phyloP scores from a whole-genome alignment of 495 filamentous ascomycete species.

The Xylaria telfairii region DNA sequence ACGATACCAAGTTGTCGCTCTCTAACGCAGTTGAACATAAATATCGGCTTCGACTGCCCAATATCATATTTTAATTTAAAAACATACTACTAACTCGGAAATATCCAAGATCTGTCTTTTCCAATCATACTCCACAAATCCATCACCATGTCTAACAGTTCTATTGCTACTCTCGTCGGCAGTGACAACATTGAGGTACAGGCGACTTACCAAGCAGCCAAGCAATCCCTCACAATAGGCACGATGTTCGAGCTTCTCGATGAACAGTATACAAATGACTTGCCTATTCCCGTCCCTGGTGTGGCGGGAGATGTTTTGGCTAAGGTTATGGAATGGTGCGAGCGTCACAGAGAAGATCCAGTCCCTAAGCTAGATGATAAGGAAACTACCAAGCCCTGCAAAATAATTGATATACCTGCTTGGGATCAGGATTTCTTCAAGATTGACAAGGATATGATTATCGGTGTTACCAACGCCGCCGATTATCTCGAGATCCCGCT shows the following conservation, averaged over 20 bases:
- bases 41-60: not conserved
- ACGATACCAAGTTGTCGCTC: not conserved
- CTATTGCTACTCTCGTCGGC: conserved; percentile 1
- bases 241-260: not conserved
- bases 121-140: not conserved
- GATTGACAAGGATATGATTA: not conserved
- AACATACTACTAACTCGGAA: not conserved
- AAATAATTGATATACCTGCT: not conserved
- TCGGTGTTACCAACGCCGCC: not conserved
- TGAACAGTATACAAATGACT: not conserved
- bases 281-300: not conserved
- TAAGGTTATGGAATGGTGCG: conserved; percentile 15
- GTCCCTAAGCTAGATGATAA: not conserved
- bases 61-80: not conserved
- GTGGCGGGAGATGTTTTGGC: not conserved
- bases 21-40: not conserved
- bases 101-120: not conserved
- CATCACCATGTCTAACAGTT: conserved; percentile 10
- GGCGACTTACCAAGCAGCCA: not conserved
- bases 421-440: not conserved
- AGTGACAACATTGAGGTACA: not conserved
- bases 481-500: conserved; percentile 6
- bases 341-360: not conserved
- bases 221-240: not conserved
- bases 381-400: not conserved